These are phyloP conservation scores for Heracleum sosnowskyi DNA, from an alignment of 129 eudicot species.

Conservation along the genomic window DNA sequence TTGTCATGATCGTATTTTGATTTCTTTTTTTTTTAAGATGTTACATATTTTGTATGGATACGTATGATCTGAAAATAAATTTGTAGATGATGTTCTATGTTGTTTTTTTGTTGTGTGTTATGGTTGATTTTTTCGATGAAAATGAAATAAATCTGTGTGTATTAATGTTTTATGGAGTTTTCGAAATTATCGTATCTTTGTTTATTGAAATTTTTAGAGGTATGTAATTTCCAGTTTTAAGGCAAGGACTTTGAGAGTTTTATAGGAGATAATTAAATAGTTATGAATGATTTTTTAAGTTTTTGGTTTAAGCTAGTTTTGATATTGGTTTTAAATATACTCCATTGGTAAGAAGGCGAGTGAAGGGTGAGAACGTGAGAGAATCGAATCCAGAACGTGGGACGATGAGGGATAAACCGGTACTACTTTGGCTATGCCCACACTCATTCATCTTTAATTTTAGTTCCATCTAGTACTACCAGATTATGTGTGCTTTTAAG, in stretches of 20 bases:
- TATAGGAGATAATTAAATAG: too few relatives aligned
- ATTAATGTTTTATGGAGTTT: neutral
- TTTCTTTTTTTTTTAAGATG: neutral
- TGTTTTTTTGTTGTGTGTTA: neutral
- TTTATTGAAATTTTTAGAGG: neutral
- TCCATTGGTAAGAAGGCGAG: too few relatives aligned
- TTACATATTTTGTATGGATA: neutral
- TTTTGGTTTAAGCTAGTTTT: neutral
- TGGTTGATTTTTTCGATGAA: neutral
- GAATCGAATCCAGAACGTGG: too few relatives aligned
- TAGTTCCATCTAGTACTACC: neutral
- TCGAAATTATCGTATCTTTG: neutral
- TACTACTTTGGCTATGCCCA: too few relatives aligned
- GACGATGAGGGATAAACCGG: too few relatives aligned
- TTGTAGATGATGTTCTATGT: neutral
- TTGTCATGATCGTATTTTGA: neutral
- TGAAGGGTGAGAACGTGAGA: too few relatives aligned
- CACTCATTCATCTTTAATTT: too few relatives aligned
- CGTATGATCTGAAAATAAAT: neutral
- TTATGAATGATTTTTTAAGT: neutral
- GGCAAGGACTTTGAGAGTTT: too few relatives aligned
- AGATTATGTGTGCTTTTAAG: neutral
- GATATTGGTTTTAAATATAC: too few relatives aligned
- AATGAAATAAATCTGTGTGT: neutral
- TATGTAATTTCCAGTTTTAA: neutral